Evolutionary conservation across 2,329 filamentous ascomycete species (phyloP).

Genomic region (Calonectria hawksworthii): DNA sequence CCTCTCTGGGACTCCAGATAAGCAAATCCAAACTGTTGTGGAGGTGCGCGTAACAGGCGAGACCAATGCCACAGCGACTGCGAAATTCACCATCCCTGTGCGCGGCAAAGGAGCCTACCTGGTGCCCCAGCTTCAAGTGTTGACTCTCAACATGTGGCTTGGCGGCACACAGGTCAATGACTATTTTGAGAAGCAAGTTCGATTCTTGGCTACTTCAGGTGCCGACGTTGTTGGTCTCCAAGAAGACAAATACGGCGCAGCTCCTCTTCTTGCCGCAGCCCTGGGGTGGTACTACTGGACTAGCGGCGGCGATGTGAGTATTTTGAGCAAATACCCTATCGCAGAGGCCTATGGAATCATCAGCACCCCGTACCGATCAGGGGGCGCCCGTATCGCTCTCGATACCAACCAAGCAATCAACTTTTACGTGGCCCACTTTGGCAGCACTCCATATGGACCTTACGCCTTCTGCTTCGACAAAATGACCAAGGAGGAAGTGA

Average conservation of each 20-base stretch:
- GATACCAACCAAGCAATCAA: constrained; percentile 50
- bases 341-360: constrained; percentile 46
- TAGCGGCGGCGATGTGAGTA: constrained; percentile 47
- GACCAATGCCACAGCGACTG: constrained; percentile 42
- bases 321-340: constrained; percentile 58
- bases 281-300: constrained; percentile 57
- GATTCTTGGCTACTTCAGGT: constrained; percentile 49
- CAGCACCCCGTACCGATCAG: constrained; percentile 34
- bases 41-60: constrained; percentile 38
- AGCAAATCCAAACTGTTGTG: constrained; percentile 7
- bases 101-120: constrained; percentile 42
- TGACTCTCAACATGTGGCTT: constrained; percentile 58
- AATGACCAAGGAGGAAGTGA: constrained; percentile 49
- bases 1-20: constrained; percentile 52
- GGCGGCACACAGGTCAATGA: constrained; percentile 53
- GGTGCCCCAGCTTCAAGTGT: constrained; percentile 51
- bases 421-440: constrained; percentile 55
- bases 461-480: constrained; percentile 59
- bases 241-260: constrained; percentile 50
- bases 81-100: constrained; percentile 52
- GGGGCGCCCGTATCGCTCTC: constrained; percentile 52
- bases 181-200: constrained; percentile 56
- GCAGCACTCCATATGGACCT: constrained; percentile 57
- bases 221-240: constrained; percentile 56
- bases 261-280: constrained; percentile 51